These are phyloP conservation scores for Podaxis mareebaensis DNA, from an alignment of 768 basidiomycete species.

Conservation along the genomic window DNA sequence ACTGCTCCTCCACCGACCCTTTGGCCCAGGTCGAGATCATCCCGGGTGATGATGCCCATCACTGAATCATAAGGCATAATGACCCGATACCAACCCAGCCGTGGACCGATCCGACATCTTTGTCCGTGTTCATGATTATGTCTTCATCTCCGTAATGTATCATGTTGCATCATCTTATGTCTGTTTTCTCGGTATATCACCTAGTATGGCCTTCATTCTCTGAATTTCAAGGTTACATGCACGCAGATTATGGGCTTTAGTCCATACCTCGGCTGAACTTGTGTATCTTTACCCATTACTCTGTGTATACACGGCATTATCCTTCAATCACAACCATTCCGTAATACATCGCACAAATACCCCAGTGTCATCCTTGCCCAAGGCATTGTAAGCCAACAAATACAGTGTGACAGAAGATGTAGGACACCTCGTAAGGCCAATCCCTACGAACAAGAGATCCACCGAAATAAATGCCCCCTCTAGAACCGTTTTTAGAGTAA, in stretches of 20 bases:
- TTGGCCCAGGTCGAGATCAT: slow-evolving; percentile 22
- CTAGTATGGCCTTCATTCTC: background rate
- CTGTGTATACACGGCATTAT: background rate
- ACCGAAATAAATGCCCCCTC: slow-evolving; percentile 59
- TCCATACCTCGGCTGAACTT: slow-evolving; percentile 3
- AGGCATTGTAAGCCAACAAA: background rate
- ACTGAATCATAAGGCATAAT: background rate
- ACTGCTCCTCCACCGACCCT: background rate
- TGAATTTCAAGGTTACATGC: slow-evolving; percentile 2
- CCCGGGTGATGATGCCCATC: slow-evolving; percentile 18
- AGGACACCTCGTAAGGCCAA: slow-evolving; percentile 67
- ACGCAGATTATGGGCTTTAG: background rate
- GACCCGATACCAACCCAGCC: too few species aligned
- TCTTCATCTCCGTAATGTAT: background rate
- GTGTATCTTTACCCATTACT: slow-evolving; percentile 7
- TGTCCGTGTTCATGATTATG: background rate
- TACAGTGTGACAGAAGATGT: slow-evolving; percentile 33
- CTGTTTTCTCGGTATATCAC: background rate
- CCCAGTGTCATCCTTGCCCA: background rate
- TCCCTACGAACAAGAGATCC: slow-evolving; percentile 35
- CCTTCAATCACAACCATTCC: too few species aligned
- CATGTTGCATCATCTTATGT: background rate
- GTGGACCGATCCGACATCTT: background rate
- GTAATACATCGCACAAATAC: background rate
- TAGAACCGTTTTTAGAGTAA: slow-evolving; percentile 15